A percentile compares a stretch with the other conserved stretches of the same genome.
Evolutionary conservation across 75 land plant species (phyloP).

Genomic region (Pinus tabuliformis): DNA sequence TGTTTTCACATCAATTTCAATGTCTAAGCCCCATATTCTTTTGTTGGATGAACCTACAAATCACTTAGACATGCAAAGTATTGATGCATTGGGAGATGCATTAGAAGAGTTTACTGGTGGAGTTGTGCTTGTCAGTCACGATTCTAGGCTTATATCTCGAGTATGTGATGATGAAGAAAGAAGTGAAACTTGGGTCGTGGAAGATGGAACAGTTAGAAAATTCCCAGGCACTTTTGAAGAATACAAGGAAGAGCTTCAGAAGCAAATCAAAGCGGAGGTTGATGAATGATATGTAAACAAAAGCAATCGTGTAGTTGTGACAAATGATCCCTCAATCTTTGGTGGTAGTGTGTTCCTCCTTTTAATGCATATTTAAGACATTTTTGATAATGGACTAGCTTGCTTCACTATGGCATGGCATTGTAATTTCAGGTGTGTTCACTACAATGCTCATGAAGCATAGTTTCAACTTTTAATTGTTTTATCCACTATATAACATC

Average conservation of each 20-base stretch:
- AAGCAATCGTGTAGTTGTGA: too few relatives aligned
- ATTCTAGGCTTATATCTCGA: slow-evolving; percentile 87
- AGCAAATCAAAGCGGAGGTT: slow-evolving; percentile 76
- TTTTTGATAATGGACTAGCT: too few relatives aligned
- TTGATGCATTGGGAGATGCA: slow-evolving; percentile 96
- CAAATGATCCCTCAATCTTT: too few relatives aligned
- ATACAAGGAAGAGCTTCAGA: slow-evolving; percentile 74
- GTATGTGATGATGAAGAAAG: slow-evolving; percentile 94
- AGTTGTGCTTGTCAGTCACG: slow-evolving; percentile 94
- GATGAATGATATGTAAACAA: slow-evolving; percentile 38
- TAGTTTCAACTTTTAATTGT: too few relatives aligned
- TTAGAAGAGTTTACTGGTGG: slow-evolving; percentile 92
- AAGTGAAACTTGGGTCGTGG: slow-evolving; percentile 93
- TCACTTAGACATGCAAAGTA: slow-evolving; percentile 96
- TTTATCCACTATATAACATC: too few relatives aligned
- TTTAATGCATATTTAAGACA: too few relatives aligned
- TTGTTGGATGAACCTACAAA: slow-evolving; percentile 96
- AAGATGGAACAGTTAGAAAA: slow-evolving; percentile 69
- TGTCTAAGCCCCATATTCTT: slow-evolving; percentile 95
- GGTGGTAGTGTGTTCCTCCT: too few relatives aligned
- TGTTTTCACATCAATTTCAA: slow-evolving; percentile 92
- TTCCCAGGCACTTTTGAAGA: slow-evolving; percentile 77
- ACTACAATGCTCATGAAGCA: too few relatives aligned
- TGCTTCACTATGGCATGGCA: too few relatives aligned
- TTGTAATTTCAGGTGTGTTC: too few relatives aligned